These are phyloP conservation scores for Pterocarpus macrocarpus DNA, from an alignment of 306 rosid genomes.

Conservation along the genomic window DNA sequence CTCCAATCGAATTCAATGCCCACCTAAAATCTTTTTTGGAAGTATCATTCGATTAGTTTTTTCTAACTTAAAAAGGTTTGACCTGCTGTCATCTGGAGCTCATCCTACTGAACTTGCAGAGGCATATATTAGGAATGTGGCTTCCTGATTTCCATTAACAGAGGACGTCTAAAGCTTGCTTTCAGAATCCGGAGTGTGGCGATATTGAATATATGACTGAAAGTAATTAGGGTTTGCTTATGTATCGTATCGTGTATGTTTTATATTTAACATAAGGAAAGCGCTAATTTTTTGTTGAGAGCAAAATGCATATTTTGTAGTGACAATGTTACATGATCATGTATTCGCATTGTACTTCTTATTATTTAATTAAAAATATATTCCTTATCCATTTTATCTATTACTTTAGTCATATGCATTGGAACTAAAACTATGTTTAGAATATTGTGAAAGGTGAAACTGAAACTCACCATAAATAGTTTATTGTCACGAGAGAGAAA, in stretches of 20 bases:
- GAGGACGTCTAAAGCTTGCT: slow-evolving; percentile 14
- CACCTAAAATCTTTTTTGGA: slow-evolving; percentile 40
- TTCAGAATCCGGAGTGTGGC: slow-evolving; percentile 15
- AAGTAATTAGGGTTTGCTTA: not conserved
- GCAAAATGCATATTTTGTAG: not conserved
- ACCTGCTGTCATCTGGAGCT: slow-evolving; percentile 12
- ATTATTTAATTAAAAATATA: not conserved
- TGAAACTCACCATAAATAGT: too few species aligned
- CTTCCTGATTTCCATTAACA: slow-evolving; percentile 22
- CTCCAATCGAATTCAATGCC: slow-evolving; percentile 52
- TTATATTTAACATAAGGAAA: not conserved
- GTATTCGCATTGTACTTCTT: not conserved
- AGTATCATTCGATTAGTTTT: slow-evolving; percentile 1
- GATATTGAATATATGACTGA: not conserved
- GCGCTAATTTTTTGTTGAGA: not conserved
- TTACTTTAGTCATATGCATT: too few species aligned
- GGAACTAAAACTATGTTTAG: too few species aligned
- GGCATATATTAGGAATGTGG: not conserved
- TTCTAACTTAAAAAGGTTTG: slow-evolving; percentile 29
- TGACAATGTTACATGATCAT: not conserved
- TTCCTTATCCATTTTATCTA: too few species aligned
- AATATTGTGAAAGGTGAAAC: too few species aligned
- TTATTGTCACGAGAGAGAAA: too few species aligned
- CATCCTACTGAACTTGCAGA: slow-evolving; percentile 24
- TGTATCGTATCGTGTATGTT: slow-evolving; percentile 13